A percentile compares a stretch with the other conserved stretches of the same genome.
Evolutionary conservation across 2,329 filamentous ascomycete genomes (phyloP).

Genomic region (Didymosphaeria variabile): DNA sequence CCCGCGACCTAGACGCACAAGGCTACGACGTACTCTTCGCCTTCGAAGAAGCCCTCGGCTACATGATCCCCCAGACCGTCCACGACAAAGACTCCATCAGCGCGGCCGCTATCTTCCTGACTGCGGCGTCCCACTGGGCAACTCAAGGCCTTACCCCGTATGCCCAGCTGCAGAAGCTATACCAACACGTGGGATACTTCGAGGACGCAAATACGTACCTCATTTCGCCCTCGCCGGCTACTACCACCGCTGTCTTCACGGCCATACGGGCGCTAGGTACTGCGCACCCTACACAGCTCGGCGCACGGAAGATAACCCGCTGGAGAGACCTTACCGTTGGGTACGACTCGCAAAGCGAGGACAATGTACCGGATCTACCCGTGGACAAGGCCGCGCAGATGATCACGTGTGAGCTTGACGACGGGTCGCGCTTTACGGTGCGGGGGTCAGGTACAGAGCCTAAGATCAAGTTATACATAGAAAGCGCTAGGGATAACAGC

Average conservation of each 20-base stretch:
- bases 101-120: constrained; percentile 67
- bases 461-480: constrained; percentile 70
- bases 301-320: constrained; percentile 61
- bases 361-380: constrained; percentile 64
- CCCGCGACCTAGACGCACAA: constrained; percentile 57
- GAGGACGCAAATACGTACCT: constrained; percentile 72
- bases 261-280: constrained; percentile 59
- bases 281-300: constrained; percentile 58
- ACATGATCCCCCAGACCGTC: constrained; percentile 70
- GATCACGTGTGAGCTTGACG: constrained; percentile 69
- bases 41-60: constrained; percentile 73
- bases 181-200: constrained; percentile 66
- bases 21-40: constrained; percentile 65
- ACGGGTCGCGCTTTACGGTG: constrained; percentile 66
- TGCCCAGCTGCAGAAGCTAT: constrained; percentile 65
- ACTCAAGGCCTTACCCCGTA: constrained; percentile 64
- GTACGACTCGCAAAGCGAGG: constrained; percentile 64
- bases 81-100: constrained; percentile 72
- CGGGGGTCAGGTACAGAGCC: constrained; percentile 71
- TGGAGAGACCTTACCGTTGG: constrained; percentile 71
- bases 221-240: constrained; percentile 63
- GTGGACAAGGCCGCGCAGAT: constrained; percentile 68
- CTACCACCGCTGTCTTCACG: constrained; percentile 64
- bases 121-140: constrained; percentile 62
- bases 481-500: constrained; percentile 54